Percentiles rank a stretch among this genome's conserved stretches.
Conservation (phyloP, 2,329 filamentous ascomycete species). For the Aspergillus terreus region DNA sequence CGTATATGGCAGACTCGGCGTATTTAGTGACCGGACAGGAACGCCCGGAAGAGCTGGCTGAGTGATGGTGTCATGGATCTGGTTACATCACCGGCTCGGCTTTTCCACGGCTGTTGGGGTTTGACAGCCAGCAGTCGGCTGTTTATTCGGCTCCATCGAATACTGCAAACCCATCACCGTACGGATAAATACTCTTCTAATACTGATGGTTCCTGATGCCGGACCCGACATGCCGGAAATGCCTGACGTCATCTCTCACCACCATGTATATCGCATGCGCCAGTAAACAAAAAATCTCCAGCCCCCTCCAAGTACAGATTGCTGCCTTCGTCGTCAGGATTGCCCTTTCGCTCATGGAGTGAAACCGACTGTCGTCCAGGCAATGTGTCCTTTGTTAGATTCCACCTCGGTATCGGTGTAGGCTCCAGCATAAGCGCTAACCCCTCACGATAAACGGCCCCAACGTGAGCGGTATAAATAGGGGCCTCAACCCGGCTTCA, state of each 20-base stretch:
- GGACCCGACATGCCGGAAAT: too few relatives aligned
- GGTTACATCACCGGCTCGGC: background rate
- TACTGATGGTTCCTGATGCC: too few relatives aligned
- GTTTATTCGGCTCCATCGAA: background rate
- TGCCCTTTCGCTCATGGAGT: too few relatives aligned
- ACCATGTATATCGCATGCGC: too few relatives aligned
- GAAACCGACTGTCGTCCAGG: too few relatives aligned
- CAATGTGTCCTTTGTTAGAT: background rate
- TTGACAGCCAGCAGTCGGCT: background rate
- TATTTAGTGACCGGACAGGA: background rate
- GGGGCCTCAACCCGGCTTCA: background rate
- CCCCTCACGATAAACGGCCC: background rate
- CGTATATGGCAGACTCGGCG: background rate
- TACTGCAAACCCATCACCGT: too few relatives aligned
- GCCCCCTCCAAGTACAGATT: too few relatives aligned
- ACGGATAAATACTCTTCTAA: too few relatives aligned
- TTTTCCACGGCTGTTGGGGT: background rate
- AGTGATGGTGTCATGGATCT: constrained; percentile 10
- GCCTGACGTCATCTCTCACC: too few relatives aligned
- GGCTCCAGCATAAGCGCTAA: background rate
- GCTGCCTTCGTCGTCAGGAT: too few relatives aligned
- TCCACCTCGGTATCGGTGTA: background rate
- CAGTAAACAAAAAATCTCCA: too few relatives aligned
- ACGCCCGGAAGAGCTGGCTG: constrained; percentile 1
- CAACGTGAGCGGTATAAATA: background rate